Base-by-base conservation (phyloP, 2,329 filamentous ascomycete genomes). In the Calonectria naviculata region DNA sequence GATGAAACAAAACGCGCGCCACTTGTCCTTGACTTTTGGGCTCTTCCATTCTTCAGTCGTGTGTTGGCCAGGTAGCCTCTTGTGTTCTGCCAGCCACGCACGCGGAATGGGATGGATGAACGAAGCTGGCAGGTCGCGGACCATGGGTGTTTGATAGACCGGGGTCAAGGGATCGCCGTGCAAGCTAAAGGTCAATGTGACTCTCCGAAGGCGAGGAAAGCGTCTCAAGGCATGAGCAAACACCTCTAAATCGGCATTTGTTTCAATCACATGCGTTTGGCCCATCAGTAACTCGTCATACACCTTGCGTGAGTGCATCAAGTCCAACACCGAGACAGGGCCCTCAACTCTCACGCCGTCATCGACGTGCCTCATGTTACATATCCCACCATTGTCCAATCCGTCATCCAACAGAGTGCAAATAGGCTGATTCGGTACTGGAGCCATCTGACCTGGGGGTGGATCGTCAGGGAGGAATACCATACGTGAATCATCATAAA, bases 401-500 rank as follows among this genome's bases (percentile, higher is more conserved):
- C 47, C 47, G 1, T 15, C 5, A 2, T 8, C 10, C 17, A 31
- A 10, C 19, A 52, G 28, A 19, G n/a, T 29, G 47, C 47, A 52
- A n/a, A n/a, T n/a, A n/a, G n/a, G n/a, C n/a, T n/a, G n/a, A n/a
- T n/a, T n/a, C n/a, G n/a, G n/a, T n/a, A n/a, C n/a, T n/a, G n/a
- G n/a, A n/a, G n/a, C n/a, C n/a, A n/a, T n/a, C n/a, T n/a, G n/a
- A 4, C 6, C 4, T 17, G 19, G 12, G 28, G 47, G 9, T 34
- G 36, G 17, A 17, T 4, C 28, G 17, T 47, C 26, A n/a, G 13
- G 21, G 17, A 8, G 13, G 10, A 12, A 31, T 12, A 10, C 3
- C 15, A 49, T 29, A 17, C 67, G 68, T 8, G 74, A 78, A 62
- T 83, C 82, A 44, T 84, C 81, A 81, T 80, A 85, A 36, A 87